Conservation (phyloP, 139 green algal genomes). For the Dunaliella sp. region DNA sequence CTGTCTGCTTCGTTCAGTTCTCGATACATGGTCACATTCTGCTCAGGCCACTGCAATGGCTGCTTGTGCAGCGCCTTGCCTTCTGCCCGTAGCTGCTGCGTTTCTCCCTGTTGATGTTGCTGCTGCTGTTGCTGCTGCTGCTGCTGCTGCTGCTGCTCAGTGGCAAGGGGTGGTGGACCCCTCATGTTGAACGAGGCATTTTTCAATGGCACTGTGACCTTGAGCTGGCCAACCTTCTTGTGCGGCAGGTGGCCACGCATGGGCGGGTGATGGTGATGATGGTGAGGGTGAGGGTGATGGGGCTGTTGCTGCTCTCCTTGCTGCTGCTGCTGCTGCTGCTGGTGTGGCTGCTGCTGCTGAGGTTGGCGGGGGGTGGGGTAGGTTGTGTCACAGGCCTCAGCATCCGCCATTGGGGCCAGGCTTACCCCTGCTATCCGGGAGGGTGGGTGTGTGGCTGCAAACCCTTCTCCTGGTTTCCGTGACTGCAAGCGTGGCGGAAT, state of each 20-base stretch:
- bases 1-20: conserved; percentile 26
- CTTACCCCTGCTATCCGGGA: conserved; percentile 23
- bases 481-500: not conserved
- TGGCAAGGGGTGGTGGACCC: not conserved
- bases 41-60: not conserved
- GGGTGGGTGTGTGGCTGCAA: conserved; percentile 16
- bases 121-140: not conserved
- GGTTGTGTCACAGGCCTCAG: not conserved
- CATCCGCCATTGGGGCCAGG: conserved; percentile 21
- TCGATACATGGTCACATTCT: not conserved
- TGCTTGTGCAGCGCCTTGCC: conserved; percentile 10
- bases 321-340: not conserved
- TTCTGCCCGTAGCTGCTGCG: conserved; percentile 17
- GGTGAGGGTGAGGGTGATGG: not conserved
- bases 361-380: not conserved
- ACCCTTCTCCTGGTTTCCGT: not conserved
- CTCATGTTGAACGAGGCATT: not conserved
- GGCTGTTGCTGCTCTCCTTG: not conserved
- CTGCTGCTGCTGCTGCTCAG: not conserved
- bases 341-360: not conserved
- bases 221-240: not conserved
- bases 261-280: not conserved
- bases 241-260: not conserved
- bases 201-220: not conserved
- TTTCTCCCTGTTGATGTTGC: not conserved